phyloP scores from a whole-genome alignment of 306 rosid genomes.

The Casuarina equisetifolia region DNA sequence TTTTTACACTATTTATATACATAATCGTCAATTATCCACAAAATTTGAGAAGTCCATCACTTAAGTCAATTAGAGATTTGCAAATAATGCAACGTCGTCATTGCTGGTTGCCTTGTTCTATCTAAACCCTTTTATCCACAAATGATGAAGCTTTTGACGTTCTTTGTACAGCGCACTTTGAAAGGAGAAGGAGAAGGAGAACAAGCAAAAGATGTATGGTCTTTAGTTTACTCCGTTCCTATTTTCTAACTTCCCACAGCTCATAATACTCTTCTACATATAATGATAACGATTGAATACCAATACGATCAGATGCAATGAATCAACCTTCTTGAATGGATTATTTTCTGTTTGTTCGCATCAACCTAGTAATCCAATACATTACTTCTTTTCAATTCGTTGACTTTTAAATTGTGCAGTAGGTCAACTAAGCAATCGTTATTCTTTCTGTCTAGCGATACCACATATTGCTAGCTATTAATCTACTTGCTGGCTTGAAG shows the following conservation, averaged over 20 bases:
- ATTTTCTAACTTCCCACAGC: neutral
- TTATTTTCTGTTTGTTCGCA: neutral
- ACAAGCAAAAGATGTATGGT: neutral
- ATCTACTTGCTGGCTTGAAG: neutral
- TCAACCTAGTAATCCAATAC: neutral
- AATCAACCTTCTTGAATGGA: neutral
- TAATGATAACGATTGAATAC: neutral
- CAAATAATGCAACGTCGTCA: neutral
- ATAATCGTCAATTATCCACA: neutral
- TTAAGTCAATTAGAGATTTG: neutral
- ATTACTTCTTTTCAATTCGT: neutral
- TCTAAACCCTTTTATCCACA: neutral
- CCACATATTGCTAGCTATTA: neutral
- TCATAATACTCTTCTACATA: neutral
- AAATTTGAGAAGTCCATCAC: neutral
- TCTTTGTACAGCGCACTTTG: neutral
- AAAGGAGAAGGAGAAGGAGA: neutral
- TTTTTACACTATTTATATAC: no score
- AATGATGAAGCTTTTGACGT: neutral
- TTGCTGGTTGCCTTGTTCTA: neutral
- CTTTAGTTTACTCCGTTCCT: neutral
- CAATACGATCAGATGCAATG: slow-evolving; percentile 24
- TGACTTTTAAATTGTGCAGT: slow-evolving; percentile 19
- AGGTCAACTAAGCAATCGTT: slow-evolving; percentile 30
- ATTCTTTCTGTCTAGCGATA: neutral